Conservation (phyloP, 2,329 filamentous ascomycete species). For the Pestalotiopsis fici region DNA sequence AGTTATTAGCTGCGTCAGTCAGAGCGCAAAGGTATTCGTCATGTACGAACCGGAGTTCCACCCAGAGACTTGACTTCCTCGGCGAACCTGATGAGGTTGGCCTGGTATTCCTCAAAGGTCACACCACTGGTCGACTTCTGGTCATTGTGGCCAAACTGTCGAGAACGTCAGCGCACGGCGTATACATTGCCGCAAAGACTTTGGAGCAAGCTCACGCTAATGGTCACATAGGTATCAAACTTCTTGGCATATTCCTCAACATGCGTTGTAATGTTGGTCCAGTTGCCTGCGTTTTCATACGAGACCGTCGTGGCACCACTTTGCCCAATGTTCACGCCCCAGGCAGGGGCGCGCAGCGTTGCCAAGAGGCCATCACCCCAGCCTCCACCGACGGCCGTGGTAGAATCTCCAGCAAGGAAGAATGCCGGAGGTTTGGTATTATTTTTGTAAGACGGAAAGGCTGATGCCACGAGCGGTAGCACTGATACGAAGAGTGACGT, state of each 20-base stretch:
- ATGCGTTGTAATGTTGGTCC: constrained; percentile 47
- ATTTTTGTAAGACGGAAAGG: not conserved
- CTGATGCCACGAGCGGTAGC: not conserved
- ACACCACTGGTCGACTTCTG: constrained; percentile 52
- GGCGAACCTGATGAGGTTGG: constrained; percentile 50
- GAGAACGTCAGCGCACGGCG: not conserved
- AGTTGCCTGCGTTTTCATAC: constrained; percentile 52
- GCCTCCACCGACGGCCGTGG: constrained; percentile 47
- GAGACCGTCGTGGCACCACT: constrained; percentile 58
- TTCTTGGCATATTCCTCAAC: constrained; percentile 38
- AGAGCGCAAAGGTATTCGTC: not conserved
- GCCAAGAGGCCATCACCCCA: constrained; percentile 63
- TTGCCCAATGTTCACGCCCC: constrained; percentile 57
- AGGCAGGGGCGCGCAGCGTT: constrained; percentile 46
- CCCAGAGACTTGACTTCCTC: constrained; percentile 42
- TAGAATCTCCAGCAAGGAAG: constrained; percentile 51
- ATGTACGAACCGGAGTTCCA: constrained; percentile 40
- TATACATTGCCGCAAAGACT: not conserved
- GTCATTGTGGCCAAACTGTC: constrained; percentile 64
- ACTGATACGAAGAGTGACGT: not conserved
- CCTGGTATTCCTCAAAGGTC: constrained; percentile 45
- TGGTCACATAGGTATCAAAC: constrained; percentile 52
- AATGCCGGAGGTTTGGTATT: constrained; percentile 38
- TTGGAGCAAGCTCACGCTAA: constrained; percentile 38
- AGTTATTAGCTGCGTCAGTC: not conserved